phyloP scores from a whole-genome alignment of 2,329 filamentous ascomycete species.

The Xylaria multiplex region DNA sequence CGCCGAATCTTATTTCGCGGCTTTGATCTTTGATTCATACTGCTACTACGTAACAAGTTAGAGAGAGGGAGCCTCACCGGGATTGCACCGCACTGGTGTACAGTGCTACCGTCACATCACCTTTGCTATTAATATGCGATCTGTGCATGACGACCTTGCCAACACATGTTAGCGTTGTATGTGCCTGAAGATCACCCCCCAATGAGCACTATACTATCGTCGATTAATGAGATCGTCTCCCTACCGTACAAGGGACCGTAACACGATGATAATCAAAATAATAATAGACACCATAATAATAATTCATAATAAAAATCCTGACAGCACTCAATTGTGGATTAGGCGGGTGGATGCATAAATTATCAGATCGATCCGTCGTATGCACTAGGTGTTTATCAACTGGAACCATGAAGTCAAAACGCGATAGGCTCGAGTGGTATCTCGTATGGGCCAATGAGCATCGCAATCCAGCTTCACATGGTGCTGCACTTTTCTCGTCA shows the following conservation, averaged over 20 bases:
- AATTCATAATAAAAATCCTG: no score
- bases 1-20: background rate
- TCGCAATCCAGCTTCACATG: conserved; percentile 22
- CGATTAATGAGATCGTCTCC: conserved; percentile 18
- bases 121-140: conserved; percentile 32
- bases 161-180: conserved; percentile 26
- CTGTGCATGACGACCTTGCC: conserved; percentile 21
- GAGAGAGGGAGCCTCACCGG: background rate
- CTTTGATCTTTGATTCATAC: background rate
- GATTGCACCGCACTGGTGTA: conserved; percentile 11
- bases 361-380: conserved; percentile 7
- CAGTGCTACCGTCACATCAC: conserved; percentile 29
- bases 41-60: conserved; percentile 2
- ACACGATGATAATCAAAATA: conserved; percentile 12
- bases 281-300: no score
- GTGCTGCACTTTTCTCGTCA: conserved; percentile 5
- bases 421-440: conserved; percentile 17
- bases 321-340: background rate
- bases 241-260: background rate
- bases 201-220: conserved; percentile 6
- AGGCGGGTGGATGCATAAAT: conserved; percentile 5
- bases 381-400: background rate
- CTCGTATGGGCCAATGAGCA: conserved; percentile 20
- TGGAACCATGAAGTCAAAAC: conserved; percentile 3
- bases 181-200: conserved; percentile 31